Evolutionary conservation across 805 yeast species (phyloP).

Genomic region (Starmerella ratchasimensis): DNA sequence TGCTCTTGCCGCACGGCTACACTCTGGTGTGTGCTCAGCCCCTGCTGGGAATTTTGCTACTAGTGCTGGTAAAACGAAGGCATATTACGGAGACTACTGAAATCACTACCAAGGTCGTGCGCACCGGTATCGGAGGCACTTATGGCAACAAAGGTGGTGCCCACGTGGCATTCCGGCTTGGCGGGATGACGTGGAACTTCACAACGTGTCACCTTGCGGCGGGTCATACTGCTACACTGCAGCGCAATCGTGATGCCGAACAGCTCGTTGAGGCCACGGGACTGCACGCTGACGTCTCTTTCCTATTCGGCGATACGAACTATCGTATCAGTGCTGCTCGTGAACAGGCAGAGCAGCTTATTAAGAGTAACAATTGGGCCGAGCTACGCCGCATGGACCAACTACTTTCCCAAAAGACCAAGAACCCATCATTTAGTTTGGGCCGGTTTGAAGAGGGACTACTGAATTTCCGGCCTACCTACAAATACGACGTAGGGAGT

Average conservation of each 20-base stretch:
- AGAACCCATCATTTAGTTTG: conserved; percentile 43
- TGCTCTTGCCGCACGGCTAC: conserved; percentile 28
- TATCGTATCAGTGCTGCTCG: conserved; percentile 63
- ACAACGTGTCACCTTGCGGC: conserved; percentile 88
- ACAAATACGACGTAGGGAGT: conserved; percentile 83
- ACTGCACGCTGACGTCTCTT: conserved; percentile 64
- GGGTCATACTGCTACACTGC: conserved; percentile 66
- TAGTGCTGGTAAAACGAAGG: conserved; percentile 50
- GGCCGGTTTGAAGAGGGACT: conserved; percentile 72
- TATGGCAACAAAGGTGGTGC: conserved; percentile 66
- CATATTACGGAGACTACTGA: conserved; percentile 41
- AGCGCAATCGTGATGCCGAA: conserved; percentile 76
- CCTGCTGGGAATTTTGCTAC: conserved; percentile 67
- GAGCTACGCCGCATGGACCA: conserved; percentile 63
- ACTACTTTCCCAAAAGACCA: conserved; percentile 62
- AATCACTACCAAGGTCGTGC: conserved; percentile 60
- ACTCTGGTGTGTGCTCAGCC: conserved; percentile 60
- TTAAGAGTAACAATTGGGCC: conserved; percentile 36
- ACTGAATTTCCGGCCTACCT: conserved; percentile 77
- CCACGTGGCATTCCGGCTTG: conserved; percentile 50
- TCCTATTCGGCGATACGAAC: conserved; percentile 92
- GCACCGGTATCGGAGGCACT: conserved; percentile 90
- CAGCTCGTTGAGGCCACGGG: conserved; percentile 42
- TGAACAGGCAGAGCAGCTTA: conserved; percentile 49
- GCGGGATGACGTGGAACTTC: conserved; percentile 60